These are phyloP conservation scores for Eragrostis curvula DNA, from an alignment of 176 grass and related monocot genomes.

Conservation along the genomic window DNA sequence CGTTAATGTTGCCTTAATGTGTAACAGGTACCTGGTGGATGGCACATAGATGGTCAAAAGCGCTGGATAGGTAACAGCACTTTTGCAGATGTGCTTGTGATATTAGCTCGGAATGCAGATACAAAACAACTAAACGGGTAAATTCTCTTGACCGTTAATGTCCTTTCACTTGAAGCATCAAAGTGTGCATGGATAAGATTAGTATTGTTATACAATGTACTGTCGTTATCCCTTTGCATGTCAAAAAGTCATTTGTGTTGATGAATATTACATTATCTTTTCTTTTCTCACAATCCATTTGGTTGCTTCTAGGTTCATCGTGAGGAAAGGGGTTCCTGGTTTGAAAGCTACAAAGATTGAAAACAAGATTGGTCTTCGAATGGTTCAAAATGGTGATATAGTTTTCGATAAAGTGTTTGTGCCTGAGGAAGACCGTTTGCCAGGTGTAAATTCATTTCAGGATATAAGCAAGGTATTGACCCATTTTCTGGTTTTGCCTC, in stretches of 20 bases:
- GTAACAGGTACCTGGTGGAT: constrained; percentile 69
- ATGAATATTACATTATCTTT: neutral
- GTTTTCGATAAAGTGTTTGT: constrained; percentile 70
- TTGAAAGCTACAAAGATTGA: constrained; percentile 73
- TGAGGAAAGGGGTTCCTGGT: constrained; percentile 72
- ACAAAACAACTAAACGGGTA: constrained; percentile 77
- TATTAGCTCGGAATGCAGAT: constrained; percentile 69
- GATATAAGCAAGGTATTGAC: constrained; percentile 69
- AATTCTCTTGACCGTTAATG: constrained; percentile 8
- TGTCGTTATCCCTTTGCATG: neutral
- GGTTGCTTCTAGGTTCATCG: constrained; percentile 62
- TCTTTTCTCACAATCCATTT: neutral
- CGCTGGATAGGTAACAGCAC: constrained; percentile 86
- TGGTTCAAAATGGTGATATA: constrained; percentile 89
- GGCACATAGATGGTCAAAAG: constrained; percentile 76
- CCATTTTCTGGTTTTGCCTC: neutral
- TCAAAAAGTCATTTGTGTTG: neutral
- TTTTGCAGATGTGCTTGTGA: constrained; percentile 71
- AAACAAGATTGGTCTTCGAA: constrained; percentile 82
- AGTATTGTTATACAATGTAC: neutral
- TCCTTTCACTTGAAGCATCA: constrained; percentile 26
- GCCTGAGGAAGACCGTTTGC: constrained; percentile 72
- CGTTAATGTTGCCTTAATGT: constrained; percentile 11
- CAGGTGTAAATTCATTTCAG: constrained; percentile 71
- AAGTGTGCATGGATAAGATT: neutral